Conservation (phyloP, 2,329 filamentous ascomycete species). For the Drechslerella coelobrocha region DNA sequence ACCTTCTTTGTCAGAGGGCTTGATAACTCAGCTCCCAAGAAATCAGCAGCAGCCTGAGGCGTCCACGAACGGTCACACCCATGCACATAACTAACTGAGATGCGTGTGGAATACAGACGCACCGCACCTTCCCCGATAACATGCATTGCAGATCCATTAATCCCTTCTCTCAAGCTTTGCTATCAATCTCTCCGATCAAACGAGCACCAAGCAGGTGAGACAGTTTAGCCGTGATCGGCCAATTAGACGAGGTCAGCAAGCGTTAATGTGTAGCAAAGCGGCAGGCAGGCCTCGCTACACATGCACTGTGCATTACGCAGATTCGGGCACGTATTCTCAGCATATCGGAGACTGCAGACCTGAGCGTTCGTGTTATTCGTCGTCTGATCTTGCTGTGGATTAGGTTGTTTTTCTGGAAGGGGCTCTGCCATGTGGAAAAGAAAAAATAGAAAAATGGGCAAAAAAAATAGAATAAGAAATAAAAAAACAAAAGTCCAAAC, state of each 20-base stretch:
- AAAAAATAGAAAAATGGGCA: too few relatives aligned
- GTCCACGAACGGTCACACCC: neutral
- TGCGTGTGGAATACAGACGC: neutral
- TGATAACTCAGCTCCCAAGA: neutral
- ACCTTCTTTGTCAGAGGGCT: too few relatives aligned
- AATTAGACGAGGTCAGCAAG: conserved; percentile 49
- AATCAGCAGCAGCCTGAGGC: neutral
- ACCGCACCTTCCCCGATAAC: conserved; percentile 36
- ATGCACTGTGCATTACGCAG: conserved; percentile 45
- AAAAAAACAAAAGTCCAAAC: too few relatives aligned
- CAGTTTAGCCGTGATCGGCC: conserved; percentile 47
- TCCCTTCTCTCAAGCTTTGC: conserved; percentile 16
- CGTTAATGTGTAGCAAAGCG: conserved; percentile 42
- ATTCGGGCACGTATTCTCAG: conserved; percentile 17
- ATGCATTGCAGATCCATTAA: conserved; percentile 48
- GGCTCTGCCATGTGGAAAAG: conserved; percentile 43
- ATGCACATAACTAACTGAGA: neutral
- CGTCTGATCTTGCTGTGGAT: conserved; percentile 44
- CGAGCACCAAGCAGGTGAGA: conserved; percentile 39
- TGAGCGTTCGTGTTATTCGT: conserved; percentile 11
- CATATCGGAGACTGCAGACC: neutral
- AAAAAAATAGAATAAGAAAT: too few relatives aligned
- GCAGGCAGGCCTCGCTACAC: conserved; percentile 49
- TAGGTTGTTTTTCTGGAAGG: conserved; percentile 1
- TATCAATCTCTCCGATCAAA: conserved; percentile 50